Evolutionary conservation across 2,329 filamentous ascomycete genomes (phyloP).

Genomic region (Talaromyces amestolkiae): DNA sequence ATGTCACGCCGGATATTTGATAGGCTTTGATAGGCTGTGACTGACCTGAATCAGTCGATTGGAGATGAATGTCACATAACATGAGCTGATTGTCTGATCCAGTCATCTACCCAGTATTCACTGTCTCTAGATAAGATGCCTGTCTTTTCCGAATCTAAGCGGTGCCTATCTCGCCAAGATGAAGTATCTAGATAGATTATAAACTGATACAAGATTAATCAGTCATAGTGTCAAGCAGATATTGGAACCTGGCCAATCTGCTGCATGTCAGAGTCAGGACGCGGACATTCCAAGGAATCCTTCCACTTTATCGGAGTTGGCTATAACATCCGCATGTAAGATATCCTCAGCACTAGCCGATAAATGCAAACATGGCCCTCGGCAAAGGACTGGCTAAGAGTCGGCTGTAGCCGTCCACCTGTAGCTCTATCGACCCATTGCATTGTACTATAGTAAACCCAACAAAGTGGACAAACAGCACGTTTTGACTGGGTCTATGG

Average conservation of each 20-base stretch:
- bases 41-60: neutral
- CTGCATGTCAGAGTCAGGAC: neutral
- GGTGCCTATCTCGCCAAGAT: neutral
- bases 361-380: neutral
- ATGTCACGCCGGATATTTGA: neutral
- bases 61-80: neutral
- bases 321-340: neutral
- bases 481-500: neutral
- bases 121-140: neutral
- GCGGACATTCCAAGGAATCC: neutral
- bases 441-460: neutral
- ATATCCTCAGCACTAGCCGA: neutral
- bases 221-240: neutral
- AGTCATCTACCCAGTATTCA: neutral
- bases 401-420: neutral
- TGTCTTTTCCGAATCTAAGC: conserved; percentile 1
- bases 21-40: neutral
- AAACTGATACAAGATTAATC: neutral
- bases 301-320: neutral
- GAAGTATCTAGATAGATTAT: neutral
- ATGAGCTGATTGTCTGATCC: neutral
- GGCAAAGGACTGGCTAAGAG: neutral
- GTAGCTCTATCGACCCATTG: neutral
- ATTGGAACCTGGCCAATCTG: neutral
- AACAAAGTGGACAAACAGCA: neutral